Evolutionary conservation across 257 asterid genomes (phyloP).

Genomic region (Solanum rostratum): DNA sequence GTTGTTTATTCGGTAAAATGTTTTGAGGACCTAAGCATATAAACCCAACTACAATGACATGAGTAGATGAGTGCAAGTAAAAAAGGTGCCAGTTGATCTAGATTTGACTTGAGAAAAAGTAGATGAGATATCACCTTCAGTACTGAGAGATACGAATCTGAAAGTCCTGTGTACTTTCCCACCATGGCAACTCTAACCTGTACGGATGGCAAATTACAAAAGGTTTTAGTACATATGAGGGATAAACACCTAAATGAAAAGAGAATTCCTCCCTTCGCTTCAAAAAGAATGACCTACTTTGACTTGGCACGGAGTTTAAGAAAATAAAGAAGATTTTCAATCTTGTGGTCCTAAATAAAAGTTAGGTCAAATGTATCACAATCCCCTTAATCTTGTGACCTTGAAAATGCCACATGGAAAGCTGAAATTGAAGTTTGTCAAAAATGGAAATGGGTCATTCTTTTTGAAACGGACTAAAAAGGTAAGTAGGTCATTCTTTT

Average conservation of each 20-base stretch:
- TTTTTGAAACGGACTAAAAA: too few relatives aligned
- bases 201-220: slow-evolving; percentile 2
- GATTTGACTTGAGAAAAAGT: background rate
- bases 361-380: too few relatives aligned
- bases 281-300: too few relatives aligned
- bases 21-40: background rate
- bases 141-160: slow-evolving; percentile 74
- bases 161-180: slow-evolving; percentile 76
- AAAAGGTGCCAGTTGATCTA: background rate
- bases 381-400: too few relatives aligned
- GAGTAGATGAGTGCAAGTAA: background rate
- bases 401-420: too few relatives aligned
- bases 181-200: slow-evolving; percentile 82
- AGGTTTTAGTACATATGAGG: background rate
- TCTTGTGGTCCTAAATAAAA: too few relatives aligned
- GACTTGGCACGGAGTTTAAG: too few relatives aligned
- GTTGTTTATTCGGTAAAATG: background rate
- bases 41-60: background rate
- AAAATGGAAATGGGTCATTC: too few relatives aligned
- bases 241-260: background rate
- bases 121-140: slow-evolving; percentile 31
- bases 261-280: background rate
- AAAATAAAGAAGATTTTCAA: too few relatives aligned
- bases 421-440: too few relatives aligned
- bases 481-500: too few relatives aligned